Evolutionary conservation across 1,284 basidiomycete genomes (phyloP), one percentile per base, ranked within the genome.

Genomic region (Athelia psychrophila): DNA sequence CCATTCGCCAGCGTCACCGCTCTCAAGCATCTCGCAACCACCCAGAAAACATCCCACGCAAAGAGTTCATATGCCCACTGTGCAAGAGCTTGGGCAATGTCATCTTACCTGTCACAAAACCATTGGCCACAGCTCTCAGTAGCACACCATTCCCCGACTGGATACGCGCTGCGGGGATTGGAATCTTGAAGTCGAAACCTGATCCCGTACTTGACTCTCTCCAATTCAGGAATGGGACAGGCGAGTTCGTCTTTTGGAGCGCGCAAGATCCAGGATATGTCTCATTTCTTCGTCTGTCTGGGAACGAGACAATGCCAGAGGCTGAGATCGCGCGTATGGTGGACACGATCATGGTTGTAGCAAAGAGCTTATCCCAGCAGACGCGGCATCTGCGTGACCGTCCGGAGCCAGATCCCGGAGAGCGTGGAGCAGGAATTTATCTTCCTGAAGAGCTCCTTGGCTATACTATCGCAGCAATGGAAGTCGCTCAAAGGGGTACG

Each of bases 51-150:
- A 90, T 95, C 27, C 84, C 88, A 18, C 80, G 97, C 42, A 91
- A 91, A 65, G 97, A 99, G 67, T 99, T 89, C 71, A 92, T 98
- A 50, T 99, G 97, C 63, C 97, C 97, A 0, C 72, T 99, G n/a
- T 99, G 97, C 78, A 99, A 99, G 73, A 94, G 91, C 59, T 77
- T 99, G 1, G 95, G 96, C 10, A 99, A 99, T 68, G 83, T 94
- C 30, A 87, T 99, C 36, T 77, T 99, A 2, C 96, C 97, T 0
- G 84, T 95, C 3, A 77, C 83, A 20, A 74, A 69, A 24, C 74
- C 77, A 0, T 67, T 73, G 16, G 67, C 66, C 22, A 72, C 72
- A 12, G 60, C 75, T 15, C 73, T 83, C n/a, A 86, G 80, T 54
- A 69, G 66, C 2, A 69, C 80, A 1, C 76, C 84, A 0, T 91